Evolutionary conservation across 1,139 yeast species (phyloP).

Genomic region (Yamadazyma sp.): DNA sequence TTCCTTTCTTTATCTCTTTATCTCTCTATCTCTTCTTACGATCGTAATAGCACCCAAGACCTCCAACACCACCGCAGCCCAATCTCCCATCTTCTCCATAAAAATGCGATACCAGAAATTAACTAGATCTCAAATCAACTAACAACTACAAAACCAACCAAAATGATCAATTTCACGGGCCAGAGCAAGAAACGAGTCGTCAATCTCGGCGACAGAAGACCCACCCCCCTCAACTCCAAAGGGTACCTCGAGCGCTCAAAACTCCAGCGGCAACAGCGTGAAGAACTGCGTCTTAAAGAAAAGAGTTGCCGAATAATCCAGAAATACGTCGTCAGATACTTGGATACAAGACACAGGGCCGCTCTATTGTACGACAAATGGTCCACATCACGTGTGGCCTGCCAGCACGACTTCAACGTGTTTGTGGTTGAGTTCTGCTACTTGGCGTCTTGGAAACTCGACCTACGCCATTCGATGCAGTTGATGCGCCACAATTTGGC

Average conservation of each 20-base stretch:
- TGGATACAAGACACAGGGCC: conserved; percentile 22
- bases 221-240: conserved; percentile 14
- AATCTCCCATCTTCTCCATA: no score
- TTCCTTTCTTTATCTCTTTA: no score
- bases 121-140: no score
- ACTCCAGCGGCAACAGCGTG: conserved; percentile 66
- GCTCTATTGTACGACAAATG: conserved; percentile 10
- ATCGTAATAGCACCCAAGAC: no score
- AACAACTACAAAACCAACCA: not conserved
- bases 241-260: conserved; percentile 57
- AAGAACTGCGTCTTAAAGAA: conserved; percentile 49
- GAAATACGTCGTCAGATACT: conserved; percentile 36
- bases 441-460: conserved; percentile 10
- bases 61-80: no score
- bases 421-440: conserved; percentile 10
- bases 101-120: no score
- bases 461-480: conserved; percentile 1
- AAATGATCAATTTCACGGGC: conserved; percentile 65
- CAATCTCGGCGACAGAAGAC: conserved; percentile 65
- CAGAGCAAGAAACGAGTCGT: conserved; percentile 61
- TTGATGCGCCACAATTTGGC: not conserved
- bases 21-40: no score
- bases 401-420: conserved; percentile 10
- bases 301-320: conserved; percentile 55
- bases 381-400: conserved; percentile 4